A percentile compares a stretch with the other conserved stretches of the same genome.
Conservation (phyloP, 192 early-diverging fungal genomes). For the Backusella westeae region DNA sequence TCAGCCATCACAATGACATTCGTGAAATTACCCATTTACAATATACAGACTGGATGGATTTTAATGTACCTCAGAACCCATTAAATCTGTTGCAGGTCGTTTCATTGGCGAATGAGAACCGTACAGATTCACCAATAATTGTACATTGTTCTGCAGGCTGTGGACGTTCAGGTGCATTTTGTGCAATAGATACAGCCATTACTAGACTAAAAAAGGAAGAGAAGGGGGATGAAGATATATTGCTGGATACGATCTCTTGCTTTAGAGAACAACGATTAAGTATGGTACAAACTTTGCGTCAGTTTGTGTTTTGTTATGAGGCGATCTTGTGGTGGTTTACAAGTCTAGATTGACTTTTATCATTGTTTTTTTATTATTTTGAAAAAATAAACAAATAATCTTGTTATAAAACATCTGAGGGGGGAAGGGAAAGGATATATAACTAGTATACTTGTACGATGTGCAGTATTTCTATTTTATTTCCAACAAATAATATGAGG, state of each 20-base stretch:
- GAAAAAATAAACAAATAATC: neutral
- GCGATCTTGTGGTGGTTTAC: conserved; percentile 59
- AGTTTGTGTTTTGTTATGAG: conserved; percentile 87
- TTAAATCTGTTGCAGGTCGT: conserved; percentile 58
- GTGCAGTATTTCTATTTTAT: neutral
- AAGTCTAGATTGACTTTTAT: neutral
- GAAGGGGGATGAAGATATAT: conserved; percentile 52
- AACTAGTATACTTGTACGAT: neutral
- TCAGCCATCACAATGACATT: conserved; percentile 20
- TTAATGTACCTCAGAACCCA: conserved; percentile 69
- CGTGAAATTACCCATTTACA: conserved; percentile 77
- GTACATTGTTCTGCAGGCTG: conserved; percentile 58
- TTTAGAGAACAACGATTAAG: conserved; percentile 76
- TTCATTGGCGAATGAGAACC: conserved; percentile 41
- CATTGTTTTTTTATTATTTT: neutral
- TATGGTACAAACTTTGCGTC: conserved; percentile 80
- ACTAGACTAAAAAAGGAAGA: conserved; percentile 38
- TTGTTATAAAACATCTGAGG: neutral
- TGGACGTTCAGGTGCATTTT: conserved; percentile 59
- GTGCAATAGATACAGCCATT: conserved; percentile 53
- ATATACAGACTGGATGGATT: conserved; percentile 88
- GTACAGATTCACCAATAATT: conserved; percentile 24
- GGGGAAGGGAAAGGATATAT: neutral
- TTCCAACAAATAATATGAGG: too few species aligned
- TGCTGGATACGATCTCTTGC: conserved; percentile 59